A percentile compares a stretch with the other conserved stretches of the same genome.
Evolutionary conservation across 768 basidiomycete genomes (phyloP).

Genomic region (Phlebiopsis flavidoalba): DNA sequence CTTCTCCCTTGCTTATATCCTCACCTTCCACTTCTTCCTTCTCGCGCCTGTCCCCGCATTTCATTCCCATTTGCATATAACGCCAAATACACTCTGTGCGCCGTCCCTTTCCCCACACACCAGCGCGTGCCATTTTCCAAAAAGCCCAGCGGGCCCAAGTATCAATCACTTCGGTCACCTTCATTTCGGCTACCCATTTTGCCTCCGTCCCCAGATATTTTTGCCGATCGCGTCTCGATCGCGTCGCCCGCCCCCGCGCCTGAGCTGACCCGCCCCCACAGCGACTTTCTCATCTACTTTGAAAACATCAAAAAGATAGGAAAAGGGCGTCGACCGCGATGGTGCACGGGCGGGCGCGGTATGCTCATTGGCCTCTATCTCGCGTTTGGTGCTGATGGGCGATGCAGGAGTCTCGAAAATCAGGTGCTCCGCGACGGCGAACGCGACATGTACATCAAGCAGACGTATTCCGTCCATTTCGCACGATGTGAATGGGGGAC

Average conservation of each 20-base stretch:
- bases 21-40: not conserved
- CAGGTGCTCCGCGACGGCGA: slow-evolving; percentile 30
- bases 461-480: slow-evolving; percentile 75
- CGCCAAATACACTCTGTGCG: not conserved
- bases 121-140: not conserved
- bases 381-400: not conserved
- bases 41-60: not conserved
- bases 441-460: slow-evolving; percentile 55
- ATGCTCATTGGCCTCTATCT: not conserved
- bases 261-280: slow-evolving; percentile 8
- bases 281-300: slow-evolving; percentile 87
- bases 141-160: not conserved
- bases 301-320: slow-evolving; percentile 37
- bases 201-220: slow-evolving; percentile 1
- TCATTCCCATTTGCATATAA: not conserved
- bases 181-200: slow-evolving; percentile 5
- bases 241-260: not conserved
- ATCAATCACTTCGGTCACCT: not conserved
- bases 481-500: slow-evolving; percentile 20
- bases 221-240: slow-evolving; percentile 7
- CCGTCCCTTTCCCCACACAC: not conserved
- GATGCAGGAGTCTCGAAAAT: slow-evolving; percentile 36
- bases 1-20: not conserved
- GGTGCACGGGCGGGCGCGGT: slow-evolving; percentile 1
- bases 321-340: slow-evolving; percentile 8